Conservation (phyloP, 306 rosid species). For the Lotus japonicus region DNA sequence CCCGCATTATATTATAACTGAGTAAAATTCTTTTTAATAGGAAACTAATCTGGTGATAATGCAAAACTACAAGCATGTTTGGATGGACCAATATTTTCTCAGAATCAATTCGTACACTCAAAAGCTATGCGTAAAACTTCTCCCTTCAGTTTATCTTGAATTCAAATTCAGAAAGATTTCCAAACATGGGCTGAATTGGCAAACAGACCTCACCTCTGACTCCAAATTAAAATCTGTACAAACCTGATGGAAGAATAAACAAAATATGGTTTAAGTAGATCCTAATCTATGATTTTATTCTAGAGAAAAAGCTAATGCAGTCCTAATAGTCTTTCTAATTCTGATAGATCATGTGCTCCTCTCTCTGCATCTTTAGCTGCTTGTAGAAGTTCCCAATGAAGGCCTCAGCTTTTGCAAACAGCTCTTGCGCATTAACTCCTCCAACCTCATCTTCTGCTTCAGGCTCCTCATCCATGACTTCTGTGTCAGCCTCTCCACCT, state of each 20-base stretch:
- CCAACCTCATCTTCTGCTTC: constrained; percentile 29
- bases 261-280: background rate
- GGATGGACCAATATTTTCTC: no score
- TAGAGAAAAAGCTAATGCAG: background rate
- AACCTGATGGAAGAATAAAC: constrained; percentile 11
- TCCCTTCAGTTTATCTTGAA: no score
- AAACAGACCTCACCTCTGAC: background rate
- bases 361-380: constrained; percentile 82
- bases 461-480: constrained; percentile 15
- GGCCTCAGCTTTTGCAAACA: constrained; percentile 66
- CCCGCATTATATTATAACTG: no score
- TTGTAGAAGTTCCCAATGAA: constrained; percentile 76
- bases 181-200: background rate
- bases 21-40: background rate
- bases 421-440: constrained; percentile 51
- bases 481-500: constrained; percentile 37
- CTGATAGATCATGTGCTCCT: constrained; percentile 51
- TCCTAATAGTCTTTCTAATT: constrained; percentile 31
- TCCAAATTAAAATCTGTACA: constrained; percentile 5
- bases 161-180: no score
- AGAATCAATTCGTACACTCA: no score
- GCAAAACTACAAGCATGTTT: background rate
- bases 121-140: no score
- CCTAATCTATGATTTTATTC: background rate
- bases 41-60: no score